A percentile compares a stretch with the other conserved stretches of the same genome.
Conservation (phyloP, 352 stramenopile species). For the Globisporangium nodosum region DNA sequence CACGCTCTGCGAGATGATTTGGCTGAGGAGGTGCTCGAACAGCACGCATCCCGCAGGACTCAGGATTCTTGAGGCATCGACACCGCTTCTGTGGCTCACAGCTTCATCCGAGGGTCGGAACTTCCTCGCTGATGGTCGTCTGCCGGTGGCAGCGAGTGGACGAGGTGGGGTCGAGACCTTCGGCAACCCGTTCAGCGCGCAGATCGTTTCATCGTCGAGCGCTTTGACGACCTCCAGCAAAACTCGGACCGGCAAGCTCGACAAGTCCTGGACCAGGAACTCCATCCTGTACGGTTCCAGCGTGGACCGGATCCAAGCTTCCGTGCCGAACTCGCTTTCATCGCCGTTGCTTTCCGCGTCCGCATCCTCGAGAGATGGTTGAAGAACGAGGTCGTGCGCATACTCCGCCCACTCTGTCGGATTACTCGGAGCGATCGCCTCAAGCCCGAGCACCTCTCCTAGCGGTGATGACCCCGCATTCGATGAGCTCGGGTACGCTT, state of each 20-base stretch:
- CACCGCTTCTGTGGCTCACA: too few relatives aligned
- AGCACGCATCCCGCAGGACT: constrained; percentile 42
- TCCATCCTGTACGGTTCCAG: constrained; percentile 69
- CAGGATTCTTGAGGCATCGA: neutral
- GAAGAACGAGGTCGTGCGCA: constrained; percentile 44
- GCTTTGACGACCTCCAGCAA: constrained; percentile 47
- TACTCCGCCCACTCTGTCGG: constrained; percentile 38
- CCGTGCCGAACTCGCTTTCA: constrained; percentile 36
- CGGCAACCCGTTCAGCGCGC: constrained; percentile 20
- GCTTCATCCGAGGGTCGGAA: constrained; percentile 1
- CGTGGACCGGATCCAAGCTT: constrained; percentile 51
- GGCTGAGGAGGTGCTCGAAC: constrained; percentile 57
- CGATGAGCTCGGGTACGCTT: constrained; percentile 31
- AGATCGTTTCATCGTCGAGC: constrained; percentile 48
- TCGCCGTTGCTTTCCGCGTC: constrained; percentile 6
- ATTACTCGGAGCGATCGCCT: constrained; percentile 21
- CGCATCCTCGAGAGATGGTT: constrained; percentile 5
- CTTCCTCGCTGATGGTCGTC: constrained; percentile 14
- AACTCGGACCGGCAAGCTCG: constrained; percentile 33
- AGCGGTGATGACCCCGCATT: constrained; percentile 7
- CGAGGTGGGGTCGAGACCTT: constrained; percentile 7
- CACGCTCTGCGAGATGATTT: constrained; percentile 26
- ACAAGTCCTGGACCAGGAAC: constrained; percentile 52
- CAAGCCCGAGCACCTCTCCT: constrained; percentile 2
- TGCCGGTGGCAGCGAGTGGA: neutral